Base-by-base conservation (phyloP, 2,329 filamentous ascomycete species). In the Colletotrichum godetiae region DNA sequence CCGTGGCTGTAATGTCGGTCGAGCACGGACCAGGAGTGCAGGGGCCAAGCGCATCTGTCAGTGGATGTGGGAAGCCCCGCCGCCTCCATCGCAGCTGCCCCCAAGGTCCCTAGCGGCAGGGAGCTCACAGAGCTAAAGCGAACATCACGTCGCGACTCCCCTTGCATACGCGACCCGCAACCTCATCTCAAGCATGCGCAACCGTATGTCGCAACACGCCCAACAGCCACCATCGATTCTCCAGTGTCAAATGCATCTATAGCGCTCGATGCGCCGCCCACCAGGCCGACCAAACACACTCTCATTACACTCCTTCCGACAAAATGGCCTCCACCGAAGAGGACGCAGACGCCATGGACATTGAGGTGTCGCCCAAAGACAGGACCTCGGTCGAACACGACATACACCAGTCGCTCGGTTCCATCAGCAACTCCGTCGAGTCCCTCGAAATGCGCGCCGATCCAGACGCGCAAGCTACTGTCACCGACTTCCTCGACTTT, bases 401-500 rank as follows among this genome's bases (percentile, higher is more conserved):
- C 42, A 75, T 75, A 46, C 74, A 78, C 35, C 76, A 74, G 53
- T 76, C 80, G 58, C 73, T 79, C 37, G 76, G 77, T 46, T 79
- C 80, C n/a, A 80, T 83, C 31, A 82, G 80, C 73, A 84, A 82
- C 75, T 76, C 80, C 5, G 82, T 87, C 69, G 82, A 82, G 69
- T 81, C 86, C 1, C 84, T 89, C 74, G 84, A 85, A 71, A 83
- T 88, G 79, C 88, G 88, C 76, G 86, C 87, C 66, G 91, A 93
- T 75, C 91, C 91, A 6, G 91, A 93, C 83, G 90, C 90, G 31
- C 90, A 92, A 77, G 90, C 91, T 7, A 92, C 91, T n/a, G 88
- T 92, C 22, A 92, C 90, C 73, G 91, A 93, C 80, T 93, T 92
- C 79, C 88, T 93, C 80, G 91, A 93, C 79, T 91, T 91, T 76